Conservation (phyloP, 2,329 filamentous ascomycete species). For the Pseudogymnoascus sp. region DNA sequence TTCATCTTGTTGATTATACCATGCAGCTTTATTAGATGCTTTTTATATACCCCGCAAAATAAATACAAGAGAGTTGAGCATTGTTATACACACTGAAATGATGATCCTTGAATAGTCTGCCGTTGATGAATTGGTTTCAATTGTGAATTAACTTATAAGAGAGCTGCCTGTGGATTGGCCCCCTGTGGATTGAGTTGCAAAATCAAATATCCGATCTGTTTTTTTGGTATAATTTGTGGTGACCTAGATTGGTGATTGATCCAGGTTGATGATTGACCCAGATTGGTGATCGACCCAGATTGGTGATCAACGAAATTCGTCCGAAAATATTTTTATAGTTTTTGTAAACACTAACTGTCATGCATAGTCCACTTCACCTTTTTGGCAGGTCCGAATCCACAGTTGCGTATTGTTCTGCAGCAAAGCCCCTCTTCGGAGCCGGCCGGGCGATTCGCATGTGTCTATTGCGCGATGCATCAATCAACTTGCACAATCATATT, state of each 20-base stretch:
- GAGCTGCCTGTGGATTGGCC: neutral
- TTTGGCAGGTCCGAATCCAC: neutral
- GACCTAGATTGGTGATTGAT: neutral
- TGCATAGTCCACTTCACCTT: neutral
- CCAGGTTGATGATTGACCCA: neutral
- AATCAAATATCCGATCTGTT: neutral
- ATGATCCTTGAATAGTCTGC: neutral
- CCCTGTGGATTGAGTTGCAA: neutral
- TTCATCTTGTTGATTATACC: constrained; percentile 2
- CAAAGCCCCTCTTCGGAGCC: neutral
- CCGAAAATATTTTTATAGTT: neutral
- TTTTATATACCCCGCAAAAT: constrained; percentile 2
- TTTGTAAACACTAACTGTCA: neutral
- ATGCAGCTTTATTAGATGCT: constrained; percentile 2
- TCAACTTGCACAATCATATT: neutral
- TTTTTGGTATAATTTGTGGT: neutral
- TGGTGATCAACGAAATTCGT: neutral
- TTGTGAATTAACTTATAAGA: neutral
- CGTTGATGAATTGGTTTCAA: neutral
- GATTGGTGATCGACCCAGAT: neutral
- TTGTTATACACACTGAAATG: neutral
- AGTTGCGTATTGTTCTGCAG: neutral
- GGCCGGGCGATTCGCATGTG: neutral
- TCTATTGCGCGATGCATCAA: neutral
- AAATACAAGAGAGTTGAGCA: neutral